phyloP scores from a whole-genome alignment of 805 yeast genomes.

The Gaillardinia entomophila region DNA sequence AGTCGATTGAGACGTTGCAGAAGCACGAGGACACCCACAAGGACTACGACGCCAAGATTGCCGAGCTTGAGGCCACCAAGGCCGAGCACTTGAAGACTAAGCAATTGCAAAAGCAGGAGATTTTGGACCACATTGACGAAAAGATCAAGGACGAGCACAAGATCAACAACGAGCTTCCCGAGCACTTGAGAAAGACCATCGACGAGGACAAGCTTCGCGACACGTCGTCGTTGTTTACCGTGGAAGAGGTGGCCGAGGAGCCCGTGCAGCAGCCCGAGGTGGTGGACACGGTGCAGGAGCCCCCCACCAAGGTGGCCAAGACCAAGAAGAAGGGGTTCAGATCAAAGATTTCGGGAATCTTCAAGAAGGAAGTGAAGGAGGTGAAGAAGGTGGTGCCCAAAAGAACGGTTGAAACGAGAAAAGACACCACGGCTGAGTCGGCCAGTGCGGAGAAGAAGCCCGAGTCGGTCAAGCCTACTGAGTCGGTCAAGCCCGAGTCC shows the following conservation, averaged over 20 bases:
- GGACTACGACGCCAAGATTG: constrained; percentile 38
- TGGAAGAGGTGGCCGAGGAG: constrained; percentile 14
- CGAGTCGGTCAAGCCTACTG: constrained; percentile 1
- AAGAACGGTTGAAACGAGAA: neutral
- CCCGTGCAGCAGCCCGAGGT: constrained; percentile 10
- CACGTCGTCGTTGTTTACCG: constrained; percentile 33
- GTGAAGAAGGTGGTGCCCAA: constrained; percentile 2
- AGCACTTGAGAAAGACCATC: constrained; percentile 38
- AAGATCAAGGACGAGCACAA: constrained; percentile 42
- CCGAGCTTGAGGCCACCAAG: constrained; percentile 36
- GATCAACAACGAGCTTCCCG: constrained; percentile 47
- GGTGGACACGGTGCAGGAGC: constrained; percentile 3
- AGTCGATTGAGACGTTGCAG: constrained; percentile 17
- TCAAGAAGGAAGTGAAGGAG: constrained; percentile 5
- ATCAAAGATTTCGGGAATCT: constrained; percentile 7
- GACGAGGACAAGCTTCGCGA: constrained; percentile 32
- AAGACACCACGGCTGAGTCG: constrained; percentile 6
- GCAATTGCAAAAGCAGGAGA: constrained; percentile 27
- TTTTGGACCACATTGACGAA: constrained; percentile 22
- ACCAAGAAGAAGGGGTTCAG: constrained; percentile 10
- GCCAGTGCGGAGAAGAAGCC: constrained; percentile 1
- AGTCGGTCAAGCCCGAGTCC: neutral
- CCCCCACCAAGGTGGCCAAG: constrained; percentile 3
- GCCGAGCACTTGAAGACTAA: constrained; percentile 30
- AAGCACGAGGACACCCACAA: constrained; percentile 21